Evolutionary conservation across 2,329 filamentous ascomycete species (phyloP).

Genomic region (Clarireedia paspali): DNA sequence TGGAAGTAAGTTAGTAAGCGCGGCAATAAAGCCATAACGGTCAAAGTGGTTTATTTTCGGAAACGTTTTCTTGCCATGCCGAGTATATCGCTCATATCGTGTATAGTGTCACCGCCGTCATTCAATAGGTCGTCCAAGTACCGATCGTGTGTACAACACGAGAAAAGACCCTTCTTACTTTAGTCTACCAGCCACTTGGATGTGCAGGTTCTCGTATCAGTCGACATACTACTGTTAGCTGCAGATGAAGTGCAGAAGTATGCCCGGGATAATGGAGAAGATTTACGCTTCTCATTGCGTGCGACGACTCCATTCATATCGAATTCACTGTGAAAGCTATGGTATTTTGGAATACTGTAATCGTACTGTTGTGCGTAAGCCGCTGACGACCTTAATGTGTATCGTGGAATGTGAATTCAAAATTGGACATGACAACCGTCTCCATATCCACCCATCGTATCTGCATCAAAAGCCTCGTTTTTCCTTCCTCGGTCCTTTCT

Average conservation of each 20-base stretch:
- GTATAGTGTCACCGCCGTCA: neutral
- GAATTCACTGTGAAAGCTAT: neutral
- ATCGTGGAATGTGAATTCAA: too few species aligned
- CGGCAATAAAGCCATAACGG: too few species aligned
- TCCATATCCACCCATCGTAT: too few species aligned
- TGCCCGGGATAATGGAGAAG: neutral
- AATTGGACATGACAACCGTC: too few species aligned
- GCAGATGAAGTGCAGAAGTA: neutral
- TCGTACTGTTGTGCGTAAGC: neutral
- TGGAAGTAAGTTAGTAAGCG: too few species aligned
- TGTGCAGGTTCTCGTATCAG: too few species aligned
- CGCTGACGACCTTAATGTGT: neutral
- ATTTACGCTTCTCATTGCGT: neutral
- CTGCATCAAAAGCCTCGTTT: too few species aligned
- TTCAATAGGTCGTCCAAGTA: too few species aligned
- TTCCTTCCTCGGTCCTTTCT: too few species aligned
- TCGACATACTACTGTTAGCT: too few species aligned
- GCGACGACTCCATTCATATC: neutral
- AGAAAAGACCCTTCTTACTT: neutral
- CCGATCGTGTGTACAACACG: neutral
- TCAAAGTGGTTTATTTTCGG: too few species aligned
- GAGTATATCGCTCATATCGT: neutral
- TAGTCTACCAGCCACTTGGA: neutral
- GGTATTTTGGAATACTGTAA: neutral
- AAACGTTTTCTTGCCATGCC: neutral